A percentile compares a stretch with the other conserved stretches of the same genome.
Evolutionary conservation across 495 filamentous ascomycete species (phyloP).

Genomic region (Aspergillus taichungensis): DNA sequence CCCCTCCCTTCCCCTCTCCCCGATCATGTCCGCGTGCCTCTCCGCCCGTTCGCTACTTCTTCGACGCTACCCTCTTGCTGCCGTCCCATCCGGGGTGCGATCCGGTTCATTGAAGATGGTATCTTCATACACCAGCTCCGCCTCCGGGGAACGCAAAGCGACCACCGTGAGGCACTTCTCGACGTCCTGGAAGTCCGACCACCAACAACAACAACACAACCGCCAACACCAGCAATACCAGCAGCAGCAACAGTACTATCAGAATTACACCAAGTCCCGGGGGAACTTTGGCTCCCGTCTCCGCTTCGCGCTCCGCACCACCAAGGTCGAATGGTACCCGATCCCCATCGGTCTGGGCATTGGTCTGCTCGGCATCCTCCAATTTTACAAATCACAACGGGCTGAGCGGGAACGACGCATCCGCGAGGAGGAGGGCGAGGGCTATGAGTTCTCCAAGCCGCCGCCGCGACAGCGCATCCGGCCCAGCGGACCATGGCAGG

Average conservation of each 20-base stretch:
- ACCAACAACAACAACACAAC: slow-evolving; percentile 7
- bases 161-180: too few relatives aligned
- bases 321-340: slow-evolving; percentile 88
- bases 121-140: too few relatives aligned
- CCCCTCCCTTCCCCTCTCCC: too few relatives aligned
- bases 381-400: slow-evolving; percentile 67
- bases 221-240: slow-evolving; percentile 1
- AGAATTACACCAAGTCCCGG: too few relatives aligned
- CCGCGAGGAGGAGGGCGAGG: slow-evolving; percentile 43
- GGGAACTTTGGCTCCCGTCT: slow-evolving; percentile 47
- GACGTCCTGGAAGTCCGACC: too few relatives aligned
- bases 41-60: too few relatives aligned
- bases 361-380: slow-evolving; percentile 71
- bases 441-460: slow-evolving; percentile 38
- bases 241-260: too few relatives aligned
- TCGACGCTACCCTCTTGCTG: too few relatives aligned
- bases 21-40: too few relatives aligned
- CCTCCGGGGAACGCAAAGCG: too few relatives aligned
- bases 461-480: slow-evolving; percentile 62
- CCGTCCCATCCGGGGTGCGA: too few relatives aligned
- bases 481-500: slow-evolving; percentile 89
- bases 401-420: slow-evolving; percentile 41
- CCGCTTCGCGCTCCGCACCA: slow-evolving; percentile 56
- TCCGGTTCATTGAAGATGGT: too few relatives aligned
- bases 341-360: slow-evolving; percentile 89